These are phyloP conservation scores for Lobosporangium transversale DNA, from an alignment of 192 early-diverging fungal genomes.

Conservation along the genomic window DNA sequence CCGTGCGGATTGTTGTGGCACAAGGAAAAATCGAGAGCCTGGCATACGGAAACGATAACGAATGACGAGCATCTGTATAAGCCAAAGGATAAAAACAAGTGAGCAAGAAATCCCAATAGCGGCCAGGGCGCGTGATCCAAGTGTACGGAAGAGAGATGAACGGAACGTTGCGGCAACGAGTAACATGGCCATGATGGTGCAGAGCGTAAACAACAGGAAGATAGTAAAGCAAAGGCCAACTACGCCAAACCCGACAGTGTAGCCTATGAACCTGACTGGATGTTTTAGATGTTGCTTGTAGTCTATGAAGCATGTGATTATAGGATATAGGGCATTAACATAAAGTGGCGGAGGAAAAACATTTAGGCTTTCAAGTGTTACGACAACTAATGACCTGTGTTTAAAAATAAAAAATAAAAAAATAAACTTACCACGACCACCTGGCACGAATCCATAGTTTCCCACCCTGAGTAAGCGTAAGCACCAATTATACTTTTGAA, in stretches of 20 bases:
- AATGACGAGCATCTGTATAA: slow-evolving; percentile 51
- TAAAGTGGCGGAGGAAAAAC: not conserved
- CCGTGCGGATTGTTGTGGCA: slow-evolving; percentile 24
- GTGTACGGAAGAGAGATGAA: slow-evolving; percentile 41
- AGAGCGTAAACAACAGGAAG: slow-evolving; percentile 37
- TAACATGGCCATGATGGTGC: slow-evolving; percentile 41
- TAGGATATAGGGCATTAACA: not conserved
- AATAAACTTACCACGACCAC: slow-evolving; percentile 50
- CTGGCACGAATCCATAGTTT: slow-evolving; percentile 48
- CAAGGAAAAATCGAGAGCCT: slow-evolving; percentile 39
- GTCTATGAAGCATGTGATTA: slow-evolving; percentile 9
- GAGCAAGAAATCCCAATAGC: slow-evolving; percentile 40
- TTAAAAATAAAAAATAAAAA: too few relatives aligned
- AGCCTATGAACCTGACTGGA: slow-evolving; percentile 45
- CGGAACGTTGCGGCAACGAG: slow-evolving; percentile 51
- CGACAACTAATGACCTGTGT: too few relatives aligned
- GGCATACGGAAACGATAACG: slow-evolving; percentile 48
- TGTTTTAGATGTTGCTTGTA: slow-evolving; percentile 52
- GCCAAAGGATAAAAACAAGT: slow-evolving; percentile 41
- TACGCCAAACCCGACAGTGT: slow-evolving; percentile 49
- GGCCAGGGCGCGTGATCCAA: slow-evolving; percentile 29
- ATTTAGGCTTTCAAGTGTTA: too few relatives aligned
- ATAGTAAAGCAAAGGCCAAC: slow-evolving; percentile 48
- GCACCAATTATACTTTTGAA: slow-evolving; percentile 54
- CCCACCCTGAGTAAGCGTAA: slow-evolving; percentile 36